These are phyloP conservation scores for Lyophyllum atratum DNA, from an alignment of 768 basidiomycete species.

Conservation along the genomic window DNA sequence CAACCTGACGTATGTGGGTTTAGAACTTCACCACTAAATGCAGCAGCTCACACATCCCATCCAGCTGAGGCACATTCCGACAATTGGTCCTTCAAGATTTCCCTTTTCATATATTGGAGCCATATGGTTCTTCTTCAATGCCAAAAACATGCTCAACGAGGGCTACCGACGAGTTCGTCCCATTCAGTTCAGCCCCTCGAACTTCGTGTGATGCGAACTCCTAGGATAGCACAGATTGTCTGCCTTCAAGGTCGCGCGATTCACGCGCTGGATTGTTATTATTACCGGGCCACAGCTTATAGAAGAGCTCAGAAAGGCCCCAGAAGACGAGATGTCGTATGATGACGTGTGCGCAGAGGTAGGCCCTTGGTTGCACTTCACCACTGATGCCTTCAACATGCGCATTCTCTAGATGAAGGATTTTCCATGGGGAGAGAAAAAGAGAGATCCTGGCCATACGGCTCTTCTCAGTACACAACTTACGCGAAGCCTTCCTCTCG, in stretches of 20 bases:
- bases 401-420: not conserved
- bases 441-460: not conserved
- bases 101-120: slow-evolving; percentile 25
- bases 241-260: slow-evolving; percentile 27
- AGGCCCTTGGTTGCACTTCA: not conserved
- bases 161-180: slow-evolving; percentile 10
- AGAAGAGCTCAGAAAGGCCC: slow-evolving; percentile 22
- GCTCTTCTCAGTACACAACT: slow-evolving; percentile 9
- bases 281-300: slow-evolving; percentile 16
- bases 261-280: slow-evolving; percentile 26
- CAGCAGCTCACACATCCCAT: not conserved
- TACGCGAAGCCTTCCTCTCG: slow-evolving; percentile 11
- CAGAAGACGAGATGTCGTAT: not conserved
- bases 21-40: not conserved
- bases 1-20: slow-evolving; percentile 8
- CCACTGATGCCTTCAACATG: not conserved
- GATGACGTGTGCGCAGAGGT: not conserved
- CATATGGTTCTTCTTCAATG: slow-evolving; percentile 15
- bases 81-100: slow-evolving; percentile 17
- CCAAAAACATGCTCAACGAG: slow-evolving; percentile 1
- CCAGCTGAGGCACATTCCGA: slow-evolving; percentile 28
- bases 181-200: not conserved
- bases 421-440: not conserved
- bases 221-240: not conserved
- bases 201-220: not conserved